phyloP scores from a whole-genome alignment of 2,329 filamentous ascomycete species.

The Stagonosporopsis cucurbitacearum region DNA sequence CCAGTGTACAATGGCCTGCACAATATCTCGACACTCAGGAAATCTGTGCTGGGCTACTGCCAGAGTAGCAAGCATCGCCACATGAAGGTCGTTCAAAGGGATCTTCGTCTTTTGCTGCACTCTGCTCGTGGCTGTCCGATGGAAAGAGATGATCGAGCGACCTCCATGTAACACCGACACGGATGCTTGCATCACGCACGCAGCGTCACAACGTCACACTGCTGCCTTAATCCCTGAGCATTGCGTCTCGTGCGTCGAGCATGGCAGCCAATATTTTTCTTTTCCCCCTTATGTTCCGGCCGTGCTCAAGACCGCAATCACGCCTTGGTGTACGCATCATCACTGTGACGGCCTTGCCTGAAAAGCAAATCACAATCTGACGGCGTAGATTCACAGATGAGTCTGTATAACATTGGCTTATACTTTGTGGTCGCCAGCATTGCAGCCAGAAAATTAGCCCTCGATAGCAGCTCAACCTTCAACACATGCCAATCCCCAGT shows the following conservation, averaged over 20 bases:
- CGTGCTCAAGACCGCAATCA: neutral
- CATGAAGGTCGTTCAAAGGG: no score
- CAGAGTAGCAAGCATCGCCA: neutral
- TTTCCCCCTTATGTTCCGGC: neutral
- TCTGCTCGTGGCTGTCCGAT: neutral
- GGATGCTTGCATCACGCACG: neutral
- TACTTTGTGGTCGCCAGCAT: neutral
- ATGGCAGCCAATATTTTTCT: neutral
- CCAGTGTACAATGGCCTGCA: neutral
- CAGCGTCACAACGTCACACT: neutral
- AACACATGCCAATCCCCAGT: neutral
- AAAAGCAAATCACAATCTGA: neutral
- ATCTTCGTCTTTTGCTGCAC: no score
- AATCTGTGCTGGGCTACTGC: neutral
- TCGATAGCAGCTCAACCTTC: neutral
- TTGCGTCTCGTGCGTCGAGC: slow-evolving; percentile 3
- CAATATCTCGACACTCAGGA: neutral
- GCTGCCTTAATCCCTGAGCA: neutral
- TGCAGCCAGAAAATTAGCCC: neutral
- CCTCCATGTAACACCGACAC: neutral
- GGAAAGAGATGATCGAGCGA: neutral
- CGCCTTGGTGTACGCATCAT: neutral
- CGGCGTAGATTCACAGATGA: neutral
- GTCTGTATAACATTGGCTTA: neutral
- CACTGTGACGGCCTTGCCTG: neutral